Conservation (phyloP, 2,329 filamentous ascomycete species). For the Seiridium unicorne region DNA sequence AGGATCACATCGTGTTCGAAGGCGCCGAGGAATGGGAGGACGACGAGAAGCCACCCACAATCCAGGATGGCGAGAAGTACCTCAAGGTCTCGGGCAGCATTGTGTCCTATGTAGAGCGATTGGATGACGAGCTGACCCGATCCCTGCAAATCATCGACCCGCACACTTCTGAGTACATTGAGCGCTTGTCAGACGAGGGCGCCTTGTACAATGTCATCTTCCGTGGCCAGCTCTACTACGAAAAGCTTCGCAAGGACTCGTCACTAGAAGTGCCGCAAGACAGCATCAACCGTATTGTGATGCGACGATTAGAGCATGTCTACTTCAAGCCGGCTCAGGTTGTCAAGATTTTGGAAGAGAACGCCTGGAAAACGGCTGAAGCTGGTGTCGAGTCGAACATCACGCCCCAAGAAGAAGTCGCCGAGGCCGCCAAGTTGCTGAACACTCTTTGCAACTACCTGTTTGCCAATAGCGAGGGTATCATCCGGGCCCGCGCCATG, state of each 20-base stretch:
- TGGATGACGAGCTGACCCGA: constrained; percentile 95
- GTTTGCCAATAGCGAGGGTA: constrained; percentile 91
- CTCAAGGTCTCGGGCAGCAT: constrained; percentile 93
- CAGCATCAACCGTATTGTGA: constrained; percentile 86
- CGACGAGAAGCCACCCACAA: constrained; percentile 84
- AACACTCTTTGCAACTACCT: constrained; percentile 91
- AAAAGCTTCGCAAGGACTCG: constrained; percentile 69
- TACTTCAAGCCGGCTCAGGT: constrained; percentile 99
- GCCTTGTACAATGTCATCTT: constrained; percentile 90
- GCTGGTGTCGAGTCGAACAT: constrained; percentile 71
- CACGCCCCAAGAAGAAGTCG: constrained; percentile 67
- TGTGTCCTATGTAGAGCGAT: constrained; percentile 88
- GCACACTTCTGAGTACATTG: constrained; percentile 98
- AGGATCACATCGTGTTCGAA: constrained; percentile 83
- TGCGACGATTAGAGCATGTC: constrained; percentile 92
- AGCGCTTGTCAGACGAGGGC: constrained; percentile 87
- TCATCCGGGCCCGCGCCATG: constrained; percentile 95
- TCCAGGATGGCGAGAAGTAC: constrained; percentile 72
- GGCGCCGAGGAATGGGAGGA: constrained; percentile 98
- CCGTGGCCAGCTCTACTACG: constrained; percentile 83
- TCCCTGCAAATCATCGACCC: constrained; percentile 98
- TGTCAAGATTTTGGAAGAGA: constrained; percentile 89
- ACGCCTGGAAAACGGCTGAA: constrained; percentile 82
- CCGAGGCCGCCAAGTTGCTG: constrained; percentile 74
- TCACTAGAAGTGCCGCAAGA: constrained; percentile 78